Evolutionary conservation across 2,329 filamentous ascomycete species (phyloP).

Genomic region (Gyromitra esculenta): DNA sequence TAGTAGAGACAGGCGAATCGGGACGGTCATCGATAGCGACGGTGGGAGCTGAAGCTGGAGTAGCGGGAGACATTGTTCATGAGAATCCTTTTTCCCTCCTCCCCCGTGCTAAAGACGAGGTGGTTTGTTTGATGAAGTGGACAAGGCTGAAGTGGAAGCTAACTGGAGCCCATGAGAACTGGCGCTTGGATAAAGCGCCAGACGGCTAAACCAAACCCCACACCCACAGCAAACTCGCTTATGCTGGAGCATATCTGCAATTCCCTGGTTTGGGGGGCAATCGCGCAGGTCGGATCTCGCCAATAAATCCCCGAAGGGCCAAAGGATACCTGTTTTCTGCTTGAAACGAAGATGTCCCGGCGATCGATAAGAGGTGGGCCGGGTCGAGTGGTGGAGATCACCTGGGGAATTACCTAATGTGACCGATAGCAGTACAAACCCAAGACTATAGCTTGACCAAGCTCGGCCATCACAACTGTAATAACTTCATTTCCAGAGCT

Average conservation of each 20-base stretch:
- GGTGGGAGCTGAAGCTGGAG: conserved; percentile 6
- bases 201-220: background rate
- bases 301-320: background rate
- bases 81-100: background rate
- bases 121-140: background rate
- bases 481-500: too few relatives aligned
- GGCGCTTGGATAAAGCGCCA: conserved; percentile 1
- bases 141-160: conserved; percentile 7
- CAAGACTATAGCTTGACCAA: background rate
- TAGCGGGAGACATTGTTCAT: conserved; percentile 21
- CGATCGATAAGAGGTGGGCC: background rate
- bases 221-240: background rate
- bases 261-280: background rate
- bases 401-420: background rate
- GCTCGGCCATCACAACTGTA: too few relatives aligned
- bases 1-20: conserved; percentile 21
- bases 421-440: background rate
- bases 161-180: background rate
- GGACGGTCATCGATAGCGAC: conserved; percentile 12
- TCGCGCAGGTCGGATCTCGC: background rate
- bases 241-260: background rate
- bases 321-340: background rate
- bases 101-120: background rate
- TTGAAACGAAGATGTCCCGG: background rate
- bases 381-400: background rate